Base-by-base conservation (phyloP, 2,329 filamentous ascomycete species). In the Penicillium sp. region DNA sequence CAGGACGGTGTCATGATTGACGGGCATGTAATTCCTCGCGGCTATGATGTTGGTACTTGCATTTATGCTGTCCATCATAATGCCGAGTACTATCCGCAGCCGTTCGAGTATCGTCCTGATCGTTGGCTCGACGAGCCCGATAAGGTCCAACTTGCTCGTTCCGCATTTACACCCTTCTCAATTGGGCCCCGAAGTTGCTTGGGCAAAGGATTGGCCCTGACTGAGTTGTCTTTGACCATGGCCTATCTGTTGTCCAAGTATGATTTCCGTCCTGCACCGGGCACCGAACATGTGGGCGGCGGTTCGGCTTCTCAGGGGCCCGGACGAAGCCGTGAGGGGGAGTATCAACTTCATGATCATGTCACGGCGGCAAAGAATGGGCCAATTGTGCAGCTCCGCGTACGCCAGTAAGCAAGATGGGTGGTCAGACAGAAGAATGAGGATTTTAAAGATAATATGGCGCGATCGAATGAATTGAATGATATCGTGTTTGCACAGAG, bases 1-100 rank as follows among this genome's bases (percentile, higher is more conserved):
- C 46, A 57, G 12, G 69, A 63, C 3, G 72, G 71, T 16, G 58
- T 64, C 23, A 47, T 49, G n/a, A 62, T 75, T 52, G 70, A 74
- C 46, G 68, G 66, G 9, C 50, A 66, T 23, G 52, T 55, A 38
- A 56, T 74, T 34, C 72, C 72, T 2, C 62, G 44, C 1, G 73
- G 71, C 23, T 64, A 53, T 3, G 58, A 65, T 42, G 63, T 74
- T n/a, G 72, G 70, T 18, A 67, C 67, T 6, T 58, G 61, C 2
- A 61, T 60, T 44, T 76, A 72, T 50, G 58, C 65, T n/a, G 60
- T 75, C 32, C 69, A 74, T 50, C 68, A 70, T 45, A 67, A 69
- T 44, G 56, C 58, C 27, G 58, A 60, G 6, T 71, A 73, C 56
- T 75, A 66, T 50, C 64, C 66, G 1, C 58, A 70, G 2, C 64